Conservation (phyloP, 208 protist species). For the Phytomonas francai region DNA sequence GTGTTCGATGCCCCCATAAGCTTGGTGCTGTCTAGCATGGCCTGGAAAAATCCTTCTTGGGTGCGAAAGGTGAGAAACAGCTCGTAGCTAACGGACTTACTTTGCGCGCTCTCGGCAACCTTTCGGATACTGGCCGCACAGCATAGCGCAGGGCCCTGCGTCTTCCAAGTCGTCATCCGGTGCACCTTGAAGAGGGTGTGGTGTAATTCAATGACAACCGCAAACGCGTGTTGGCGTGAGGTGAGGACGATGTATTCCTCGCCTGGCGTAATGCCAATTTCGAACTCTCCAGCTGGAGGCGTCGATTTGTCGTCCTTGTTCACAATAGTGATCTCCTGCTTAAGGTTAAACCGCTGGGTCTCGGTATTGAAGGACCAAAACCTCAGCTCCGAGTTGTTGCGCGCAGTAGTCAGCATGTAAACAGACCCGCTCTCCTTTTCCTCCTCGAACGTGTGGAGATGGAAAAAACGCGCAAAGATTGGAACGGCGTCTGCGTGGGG, state of each 20-base stretch:
- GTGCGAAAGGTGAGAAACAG: constrained; percentile 72
- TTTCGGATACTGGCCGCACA: constrained; percentile 72
- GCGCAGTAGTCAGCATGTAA: constrained; percentile 67
- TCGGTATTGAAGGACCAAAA: constrained; percentile 71
- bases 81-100: constrained; percentile 69
- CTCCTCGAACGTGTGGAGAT: constrained; percentile 36
- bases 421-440: constrained; percentile 35
- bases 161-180: constrained; percentile 79
- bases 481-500: constrained; percentile 64
- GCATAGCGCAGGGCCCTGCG: constrained; percentile 43
- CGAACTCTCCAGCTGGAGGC: constrained; percentile 7
- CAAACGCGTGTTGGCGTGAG: constrained; percentile 42
- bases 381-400: constrained; percentile 74
- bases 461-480: constrained; percentile 81
- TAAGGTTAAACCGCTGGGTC: constrained; percentile 67
- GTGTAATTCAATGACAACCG: constrained; percentile 75
- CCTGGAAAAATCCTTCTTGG: constrained; percentile 56
- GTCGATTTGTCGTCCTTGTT: constrained; percentile 5
- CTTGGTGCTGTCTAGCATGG: constrained; percentile 65
- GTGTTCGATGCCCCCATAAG: constrained; percentile 62
- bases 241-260: constrained; percentile 87
- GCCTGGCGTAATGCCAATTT: constrained; percentile 61
- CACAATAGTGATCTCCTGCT: constrained; percentile 57
- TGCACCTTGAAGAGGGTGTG: constrained; percentile 64
- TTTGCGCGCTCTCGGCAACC: constrained; percentile 45